Evolutionary conservation across 164 flowering plant species (phyloP).

Genomic region (Protea cynaroides): DNA sequence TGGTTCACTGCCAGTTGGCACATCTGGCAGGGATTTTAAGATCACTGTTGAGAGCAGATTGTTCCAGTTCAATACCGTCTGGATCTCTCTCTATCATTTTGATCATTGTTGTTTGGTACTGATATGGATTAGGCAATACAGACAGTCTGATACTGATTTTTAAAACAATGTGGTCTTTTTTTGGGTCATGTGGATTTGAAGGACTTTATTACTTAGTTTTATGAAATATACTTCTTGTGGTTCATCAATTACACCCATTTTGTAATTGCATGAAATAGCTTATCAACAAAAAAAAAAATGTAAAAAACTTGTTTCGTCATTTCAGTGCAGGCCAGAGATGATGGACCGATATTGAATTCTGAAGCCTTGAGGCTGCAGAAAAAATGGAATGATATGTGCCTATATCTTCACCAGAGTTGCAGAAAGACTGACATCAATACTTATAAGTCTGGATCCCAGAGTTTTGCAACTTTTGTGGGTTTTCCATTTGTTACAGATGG

Average conservation of each 20-base stretch:
- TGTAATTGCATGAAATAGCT: slow-evolving; percentile 5
- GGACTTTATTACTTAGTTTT: neutral
- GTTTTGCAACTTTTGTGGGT: slow-evolving; percentile 26
- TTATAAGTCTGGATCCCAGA: slow-evolving; percentile 17
- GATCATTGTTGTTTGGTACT: no score
- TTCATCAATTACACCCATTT: neutral
- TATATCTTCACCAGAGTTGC: slow-evolving; percentile 31
- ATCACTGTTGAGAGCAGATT: no score
- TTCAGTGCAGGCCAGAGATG: slow-evolving; percentile 88
- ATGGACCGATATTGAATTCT: slow-evolving; percentile 33
- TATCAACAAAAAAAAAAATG: slow-evolving; percentile 15
- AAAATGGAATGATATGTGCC: slow-evolving; percentile 65
- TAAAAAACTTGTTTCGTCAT: slow-evolving; percentile 24
- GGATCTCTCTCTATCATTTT: no score
- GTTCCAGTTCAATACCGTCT: no score
- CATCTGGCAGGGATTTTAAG: neutral
- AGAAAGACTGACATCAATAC: slow-evolving; percentile 16
- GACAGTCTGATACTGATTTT: no score
- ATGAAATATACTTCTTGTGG: neutral
- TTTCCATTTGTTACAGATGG: slow-evolving; percentile 21
- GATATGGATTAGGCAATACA: no score
- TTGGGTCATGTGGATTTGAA: neutral
- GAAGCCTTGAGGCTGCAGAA: slow-evolving; percentile 42
- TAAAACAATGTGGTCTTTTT: neutral
- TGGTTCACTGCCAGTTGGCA: neutral